These are phyloP conservation scores for Pelargonium cotyledonis DNA, from an alignment of 441 rosid genomes.

Conservation along the genomic window DNA sequence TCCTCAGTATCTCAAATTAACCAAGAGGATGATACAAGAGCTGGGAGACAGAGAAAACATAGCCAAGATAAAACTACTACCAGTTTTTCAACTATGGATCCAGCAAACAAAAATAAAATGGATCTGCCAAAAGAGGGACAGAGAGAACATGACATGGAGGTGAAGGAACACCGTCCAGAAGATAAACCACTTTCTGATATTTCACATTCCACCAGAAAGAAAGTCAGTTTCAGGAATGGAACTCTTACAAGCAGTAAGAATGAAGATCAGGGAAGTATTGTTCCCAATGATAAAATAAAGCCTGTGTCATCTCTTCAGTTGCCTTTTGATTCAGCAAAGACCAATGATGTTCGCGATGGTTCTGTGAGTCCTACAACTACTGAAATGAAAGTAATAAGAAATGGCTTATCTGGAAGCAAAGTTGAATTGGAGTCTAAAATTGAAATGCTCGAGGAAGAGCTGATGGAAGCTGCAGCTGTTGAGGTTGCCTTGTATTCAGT, in stretches of 20 bases:
- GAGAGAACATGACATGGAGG: constrained; percentile 23
- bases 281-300: constrained; percentile 41
- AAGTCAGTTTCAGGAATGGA: constrained; percentile 43
- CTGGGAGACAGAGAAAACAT: constrained; percentile 2
- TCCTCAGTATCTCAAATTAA: background rate
- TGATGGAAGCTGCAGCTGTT: constrained; percentile 88
- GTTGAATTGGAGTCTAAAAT: constrained; percentile 58
- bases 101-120: constrained; percentile 25
- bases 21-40: constrained; percentile 3
- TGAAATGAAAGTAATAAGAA: constrained; percentile 40
- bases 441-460: constrained; percentile 76
- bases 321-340: constrained; percentile 40
- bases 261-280: constrained; percentile 33
- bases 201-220: constrained; percentile 36
- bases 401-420: constrained; percentile 51
- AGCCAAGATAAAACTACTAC: constrained; percentile 20
- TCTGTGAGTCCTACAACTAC: constrained; percentile 29
- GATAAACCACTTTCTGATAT: constrained; percentile 34
- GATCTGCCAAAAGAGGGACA: constrained; percentile 27
- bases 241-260: constrained; percentile 39
- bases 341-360: constrained; percentile 31
- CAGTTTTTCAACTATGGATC: constrained; percentile 16
- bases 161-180: constrained; percentile 32
- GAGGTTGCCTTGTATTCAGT: constrained; percentile 89
- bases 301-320: constrained; percentile 71